Base-by-base conservation (phyloP, 345 rosid genomes). In the Stellera chamaejasme region DNA sequence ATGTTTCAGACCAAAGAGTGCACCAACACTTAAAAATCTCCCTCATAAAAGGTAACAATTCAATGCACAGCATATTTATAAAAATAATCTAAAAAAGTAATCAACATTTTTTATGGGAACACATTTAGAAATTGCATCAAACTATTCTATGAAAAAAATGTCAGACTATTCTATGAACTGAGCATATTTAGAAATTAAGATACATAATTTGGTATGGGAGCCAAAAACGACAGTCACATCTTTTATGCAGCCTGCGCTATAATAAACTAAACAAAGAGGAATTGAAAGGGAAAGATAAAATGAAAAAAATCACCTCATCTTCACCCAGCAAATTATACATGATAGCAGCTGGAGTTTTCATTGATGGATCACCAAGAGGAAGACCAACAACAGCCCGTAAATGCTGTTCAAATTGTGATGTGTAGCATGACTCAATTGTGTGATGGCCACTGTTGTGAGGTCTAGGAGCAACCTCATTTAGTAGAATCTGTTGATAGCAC, bases 381-480 rank as follows among this genome's bases (percentile, higher is more conserved):
- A 90, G 92, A 58, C 96, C 97, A 53, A 79, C 69, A 62, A 90
- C 87, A 66, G 96, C 97, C 49, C 96, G 79, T 71, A 93, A 75
- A 69, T 90, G 99, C 48, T 93, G 97, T 55, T 93, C 93, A 69
- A 47, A 93, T 67, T 93, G 97, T 50, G 97, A 93, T 65, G 99
- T 90, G 68, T 78, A 87, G 79, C 97, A 93, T 19, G 92, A 64
- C 71, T 93, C 97, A 53, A 93, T 93, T 13, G 99, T 89, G 70
- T 93, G 96, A 72, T 93, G 99, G 53, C 99, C 99, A 52, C 99
- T 89, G 66, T 93, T 93, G 70, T 93, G 97, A 65, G 96, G 92
- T 77, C 99, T 84, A 3, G 97, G 96, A 41, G 99, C 99, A 52
- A 93, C 99, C 76, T 93, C 99, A 74, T 93, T 93, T 32, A 93